These are phyloP conservation scores for Geoglossum cookeanum DNA, from an alignment of 2,329 filamentous ascomycete species.

Conservation along the genomic window DNA sequence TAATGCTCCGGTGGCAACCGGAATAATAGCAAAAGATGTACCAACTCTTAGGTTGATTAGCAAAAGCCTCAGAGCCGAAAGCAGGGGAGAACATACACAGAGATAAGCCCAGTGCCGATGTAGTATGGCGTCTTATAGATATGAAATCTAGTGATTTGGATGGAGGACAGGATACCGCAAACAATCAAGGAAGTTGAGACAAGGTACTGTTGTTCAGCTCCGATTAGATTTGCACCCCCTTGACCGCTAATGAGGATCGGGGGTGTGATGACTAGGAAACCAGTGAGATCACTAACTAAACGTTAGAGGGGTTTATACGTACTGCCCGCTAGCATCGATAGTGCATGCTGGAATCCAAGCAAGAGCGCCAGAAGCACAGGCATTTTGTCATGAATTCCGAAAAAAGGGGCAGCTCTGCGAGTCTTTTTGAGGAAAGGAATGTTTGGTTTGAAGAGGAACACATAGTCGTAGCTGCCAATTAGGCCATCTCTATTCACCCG, in stretches of 20 bases:
- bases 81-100: slow-evolving; percentile 26
- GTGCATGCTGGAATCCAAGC: slow-evolving; percentile 59
- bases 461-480: slow-evolving; percentile 78
- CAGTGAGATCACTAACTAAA: slow-evolving; percentile 5
- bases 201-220: slow-evolving; percentile 50
- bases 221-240: slow-evolving; percentile 42
- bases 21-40: slow-evolving; percentile 59
- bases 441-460: slow-evolving; percentile 62
- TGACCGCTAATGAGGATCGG: slow-evolving; percentile 48
- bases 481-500: slow-evolving; percentile 42
- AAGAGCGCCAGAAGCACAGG: slow-evolving; percentile 55
- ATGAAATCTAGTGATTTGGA: slow-evolving; percentile 64
- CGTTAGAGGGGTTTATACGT: slow-evolving; percentile 12
- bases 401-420: slow-evolving; percentile 50
- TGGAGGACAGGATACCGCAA: slow-evolving; percentile 50
- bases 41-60: slow-evolving; percentile 29
- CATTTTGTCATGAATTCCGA: slow-evolving; percentile 64
- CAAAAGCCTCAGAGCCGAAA: background rate
- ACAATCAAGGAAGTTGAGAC: slow-evolving; percentile 65
- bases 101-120: slow-evolving; percentile 61
- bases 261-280: too few relatives aligned
- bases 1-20: slow-evolving; percentile 52
- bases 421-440: slow-evolving; percentile 58
- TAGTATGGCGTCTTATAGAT: slow-evolving; percentile 55
- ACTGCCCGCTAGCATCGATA: slow-evolving; percentile 51